Evolutionary conservation across 2,329 filamentous ascomycete species (phyloP).

Genomic region (Botrytis squamosa): DNA sequence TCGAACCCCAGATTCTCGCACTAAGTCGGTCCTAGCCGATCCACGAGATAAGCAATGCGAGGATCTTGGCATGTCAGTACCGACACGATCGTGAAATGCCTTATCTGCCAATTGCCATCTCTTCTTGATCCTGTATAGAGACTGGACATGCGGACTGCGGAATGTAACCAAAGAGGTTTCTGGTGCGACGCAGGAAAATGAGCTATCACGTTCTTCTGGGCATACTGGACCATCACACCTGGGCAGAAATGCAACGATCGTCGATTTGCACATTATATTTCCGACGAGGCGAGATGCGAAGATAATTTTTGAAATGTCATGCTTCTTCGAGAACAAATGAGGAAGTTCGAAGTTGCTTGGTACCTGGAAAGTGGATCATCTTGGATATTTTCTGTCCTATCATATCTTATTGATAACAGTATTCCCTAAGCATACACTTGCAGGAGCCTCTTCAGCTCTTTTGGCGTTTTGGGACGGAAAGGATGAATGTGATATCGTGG

Average conservation of each 20-base stretch:
- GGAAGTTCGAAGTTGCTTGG: conserved; percentile 5
- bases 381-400: conserved; percentile 10
- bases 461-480: conserved; percentile 6
- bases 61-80: background rate
- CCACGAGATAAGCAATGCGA: conserved; percentile 6
- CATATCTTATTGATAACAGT: conserved; percentile 16
- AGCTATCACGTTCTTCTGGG: conserved; percentile 7
- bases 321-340: conserved; percentile 18
- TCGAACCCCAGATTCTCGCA: conserved; percentile 3
- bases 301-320: background rate
- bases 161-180: conserved; percentile 1
- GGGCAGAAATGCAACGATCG: conserved; percentile 11
- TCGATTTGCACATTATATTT: background rate
- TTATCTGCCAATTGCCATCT: background rate
- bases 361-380: conserved; percentile 7
- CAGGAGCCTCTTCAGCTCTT: conserved; percentile 2
- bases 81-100: background rate
- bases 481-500: conserved; percentile 14
- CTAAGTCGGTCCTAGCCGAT: conserved; percentile 6
- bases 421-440: conserved; percentile 19
- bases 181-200: background rate
- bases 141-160: background rate
- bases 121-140: background rate
- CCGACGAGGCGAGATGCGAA: conserved; percentile 10
- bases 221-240: conserved; percentile 11